These are phyloP conservation scores for Corinectria fuckeliana DNA, from an alignment of 2,329 filamentous ascomycete genomes.

Conservation along the genomic window DNA sequence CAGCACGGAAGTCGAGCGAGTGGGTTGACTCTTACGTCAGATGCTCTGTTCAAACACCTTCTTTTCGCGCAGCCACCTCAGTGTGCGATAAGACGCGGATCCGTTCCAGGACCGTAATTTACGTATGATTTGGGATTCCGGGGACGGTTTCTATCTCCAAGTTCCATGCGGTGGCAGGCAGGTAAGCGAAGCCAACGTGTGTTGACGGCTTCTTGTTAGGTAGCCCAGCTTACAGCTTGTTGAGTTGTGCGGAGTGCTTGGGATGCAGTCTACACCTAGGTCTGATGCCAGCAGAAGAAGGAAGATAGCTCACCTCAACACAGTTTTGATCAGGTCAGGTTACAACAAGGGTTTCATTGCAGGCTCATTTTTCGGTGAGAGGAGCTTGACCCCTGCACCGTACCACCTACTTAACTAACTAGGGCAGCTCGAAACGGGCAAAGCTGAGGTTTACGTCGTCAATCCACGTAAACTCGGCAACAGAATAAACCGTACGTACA, in stretches of 20 bases:
- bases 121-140: background rate
- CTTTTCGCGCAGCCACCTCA: conserved; percentile 14
- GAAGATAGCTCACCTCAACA: conserved; percentile 19
- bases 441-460: conserved; percentile 11
- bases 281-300: background rate
- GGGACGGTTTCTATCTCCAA: background rate
- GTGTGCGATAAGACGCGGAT: conserved; percentile 13
- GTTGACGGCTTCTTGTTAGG: conserved; percentile 3
- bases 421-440: background rate
- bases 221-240: background rate
- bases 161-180: background rate
- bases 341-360: background rate
- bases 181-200: background rate
- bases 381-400: conserved; percentile 3
- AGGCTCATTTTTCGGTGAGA: conserved; percentile 21
- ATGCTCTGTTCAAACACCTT: conserved; percentile 27
- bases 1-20: conserved; percentile 10
- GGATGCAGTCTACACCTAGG: background rate
- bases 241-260: background rate
- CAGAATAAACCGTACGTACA: conserved; percentile 9
- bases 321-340: conserved; percentile 2
- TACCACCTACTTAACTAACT: background rate
- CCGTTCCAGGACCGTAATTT: conserved; percentile 5
- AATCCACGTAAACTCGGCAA: conserved; percentile 16
- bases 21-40: conserved; percentile 28